These are phyloP conservation scores for Xylaria sp. DNA, from an alignment of 2,329 filamentous ascomycete genomes.

Conservation along the genomic window DNA sequence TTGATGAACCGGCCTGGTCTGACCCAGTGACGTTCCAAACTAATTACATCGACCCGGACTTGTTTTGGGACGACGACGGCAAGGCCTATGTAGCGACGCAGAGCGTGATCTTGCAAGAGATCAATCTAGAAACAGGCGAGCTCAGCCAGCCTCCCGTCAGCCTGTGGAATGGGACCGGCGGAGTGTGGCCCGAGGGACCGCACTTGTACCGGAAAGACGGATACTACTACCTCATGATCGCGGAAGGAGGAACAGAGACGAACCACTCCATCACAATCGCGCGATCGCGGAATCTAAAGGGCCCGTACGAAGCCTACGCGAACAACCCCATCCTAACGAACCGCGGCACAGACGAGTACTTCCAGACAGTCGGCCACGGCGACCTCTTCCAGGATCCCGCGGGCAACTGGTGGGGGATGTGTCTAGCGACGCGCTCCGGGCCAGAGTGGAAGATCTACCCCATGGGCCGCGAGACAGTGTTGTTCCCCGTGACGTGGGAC, in stretches of 20 bases:
- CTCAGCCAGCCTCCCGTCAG: conserved; percentile 47
- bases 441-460: conserved; percentile 58
- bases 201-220: conserved; percentile 58
- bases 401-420: conserved; percentile 65
- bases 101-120: conserved; percentile 47
- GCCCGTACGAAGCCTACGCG: conserved; percentile 57
- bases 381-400: conserved; percentile 57
- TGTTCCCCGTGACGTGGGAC: conserved; percentile 58
- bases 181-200: conserved; percentile 57
- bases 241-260: conserved; percentile 60
- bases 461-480: conserved; percentile 66
- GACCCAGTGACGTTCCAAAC: conserved; percentile 52
- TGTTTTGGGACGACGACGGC: conserved; percentile 56
- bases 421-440: conserved; percentile 59
- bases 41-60: conserved; percentile 55
- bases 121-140: conserved; percentile 53
- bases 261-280: conserved; percentile 59
- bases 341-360: conserved; percentile 52
- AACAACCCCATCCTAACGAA: conserved; percentile 60
- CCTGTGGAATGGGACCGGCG: conserved; percentile 60
- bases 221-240: conserved; percentile 62
- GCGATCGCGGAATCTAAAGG: conserved; percentile 53
- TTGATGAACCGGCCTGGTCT: conserved; percentile 54
- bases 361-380: conserved; percentile 58
- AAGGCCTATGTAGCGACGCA: conserved; percentile 53